These are phyloP conservation scores for Decorospora gaudefroyi DNA, from an alignment of 2,329 filamentous ascomycete genomes.

Conservation along the genomic window DNA sequence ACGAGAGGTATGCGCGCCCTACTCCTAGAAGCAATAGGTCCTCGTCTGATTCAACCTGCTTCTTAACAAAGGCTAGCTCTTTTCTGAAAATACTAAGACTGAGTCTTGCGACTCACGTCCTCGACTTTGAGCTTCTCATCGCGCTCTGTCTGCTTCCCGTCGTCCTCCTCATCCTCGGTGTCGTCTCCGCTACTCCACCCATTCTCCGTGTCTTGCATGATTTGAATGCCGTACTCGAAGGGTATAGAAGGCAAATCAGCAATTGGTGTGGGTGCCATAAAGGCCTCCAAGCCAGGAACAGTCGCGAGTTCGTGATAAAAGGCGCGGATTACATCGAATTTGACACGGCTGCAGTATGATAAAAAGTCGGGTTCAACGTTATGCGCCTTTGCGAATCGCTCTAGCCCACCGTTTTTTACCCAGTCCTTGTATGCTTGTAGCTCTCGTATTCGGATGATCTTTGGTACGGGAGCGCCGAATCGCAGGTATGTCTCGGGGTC, in stretches of 20 bases:
- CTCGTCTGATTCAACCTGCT: neutral
- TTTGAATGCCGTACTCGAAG: neutral
- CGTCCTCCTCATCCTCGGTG: neutral
- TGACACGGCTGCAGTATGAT: neutral
- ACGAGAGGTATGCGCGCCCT: too few relatives aligned
- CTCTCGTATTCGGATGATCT: neutral
- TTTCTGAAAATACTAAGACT: neutral
- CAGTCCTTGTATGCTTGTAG: constrained; percentile 1
- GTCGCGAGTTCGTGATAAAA: neutral
- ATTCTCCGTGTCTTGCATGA: neutral
- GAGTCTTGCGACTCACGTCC: constrained; percentile 1
- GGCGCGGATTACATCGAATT: neutral
- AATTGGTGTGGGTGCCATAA: neutral
- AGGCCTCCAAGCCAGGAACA: neutral
- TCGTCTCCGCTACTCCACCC: neutral
- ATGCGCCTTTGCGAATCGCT: neutral
- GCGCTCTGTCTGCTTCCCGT: neutral
- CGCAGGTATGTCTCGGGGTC: neutral
- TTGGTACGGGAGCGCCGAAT: neutral
- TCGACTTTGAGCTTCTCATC: neutral
- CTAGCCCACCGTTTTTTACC: neutral
- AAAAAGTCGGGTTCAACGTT: neutral
- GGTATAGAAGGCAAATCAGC: neutral
- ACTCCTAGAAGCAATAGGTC: neutral
- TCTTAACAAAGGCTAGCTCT: neutral